These are phyloP conservation scores for Annulohypoxylon stygium DNA, from an alignment of 495 filamentous ascomycete genomes.

Conservation along the genomic window DNA sequence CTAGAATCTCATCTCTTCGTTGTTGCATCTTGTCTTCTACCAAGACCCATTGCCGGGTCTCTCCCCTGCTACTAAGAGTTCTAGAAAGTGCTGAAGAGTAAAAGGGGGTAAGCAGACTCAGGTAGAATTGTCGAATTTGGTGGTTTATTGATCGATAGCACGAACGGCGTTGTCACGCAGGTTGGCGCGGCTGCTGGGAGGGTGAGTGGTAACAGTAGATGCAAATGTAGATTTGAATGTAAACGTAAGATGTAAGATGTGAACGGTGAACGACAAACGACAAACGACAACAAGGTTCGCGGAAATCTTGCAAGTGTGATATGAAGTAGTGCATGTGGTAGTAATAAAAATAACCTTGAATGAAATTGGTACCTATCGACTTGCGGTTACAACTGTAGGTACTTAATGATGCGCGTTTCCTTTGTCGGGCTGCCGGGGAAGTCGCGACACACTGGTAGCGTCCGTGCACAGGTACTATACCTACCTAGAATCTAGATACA, in stretches of 20 bases:
- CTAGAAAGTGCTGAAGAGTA: not conserved
- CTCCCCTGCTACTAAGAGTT: not conserved
- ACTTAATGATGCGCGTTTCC: constrained; percentile 41
- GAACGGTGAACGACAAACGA: not conserved
- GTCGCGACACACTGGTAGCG: constrained; percentile 36
- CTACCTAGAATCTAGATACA: not conserved
- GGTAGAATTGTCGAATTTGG: not conserved
- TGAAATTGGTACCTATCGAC: not conserved
- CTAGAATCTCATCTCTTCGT: constrained; percentile 92
- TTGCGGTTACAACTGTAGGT: not conserved
- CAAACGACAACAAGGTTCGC: not conserved
- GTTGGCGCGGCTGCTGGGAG: not conserved
- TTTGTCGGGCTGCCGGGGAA: constrained; percentile 22
- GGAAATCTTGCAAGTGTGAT: not conserved
- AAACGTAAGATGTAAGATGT: too few relatives aligned
- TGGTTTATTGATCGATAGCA: not conserved
- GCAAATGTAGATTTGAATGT: not conserved
- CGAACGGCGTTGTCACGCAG: not conserved
- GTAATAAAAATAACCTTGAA: not conserved
- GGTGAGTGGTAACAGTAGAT: not conserved
- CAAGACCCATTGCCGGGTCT: constrained; percentile 58
- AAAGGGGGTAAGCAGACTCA: not conserved
- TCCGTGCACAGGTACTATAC: constrained; percentile 19
- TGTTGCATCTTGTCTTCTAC: constrained; percentile 73
- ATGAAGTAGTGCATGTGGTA: not conserved